Evolutionary conservation across 1,139 yeast species (phyloP), one percentile per base, ranked within the genome.

Genomic region (Geotrichum fermentans): DNA sequence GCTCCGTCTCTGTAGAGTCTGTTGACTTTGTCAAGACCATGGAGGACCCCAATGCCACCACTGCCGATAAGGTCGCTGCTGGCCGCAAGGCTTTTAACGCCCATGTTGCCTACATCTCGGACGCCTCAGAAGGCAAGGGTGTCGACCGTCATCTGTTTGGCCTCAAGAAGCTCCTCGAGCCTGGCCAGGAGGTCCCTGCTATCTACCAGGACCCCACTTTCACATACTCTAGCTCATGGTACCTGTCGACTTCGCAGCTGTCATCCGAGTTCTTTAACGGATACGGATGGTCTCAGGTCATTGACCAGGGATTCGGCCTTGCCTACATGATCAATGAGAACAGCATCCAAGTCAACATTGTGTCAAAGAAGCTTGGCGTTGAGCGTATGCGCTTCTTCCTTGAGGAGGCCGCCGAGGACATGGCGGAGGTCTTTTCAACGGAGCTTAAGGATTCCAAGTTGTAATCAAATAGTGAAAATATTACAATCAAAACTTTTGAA

Each of bases 281-380:
- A 49, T 92, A 92, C 78, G 98, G 98, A 45, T 92, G 90, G 89
- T 82, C 96, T 21, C 96, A 94, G 67, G 97, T 92, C 49, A 82
- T 85, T 60, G 96, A 92, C 64, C 87, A 84, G 55, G 98, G 98
- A 13, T 83, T 85, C 61, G 98, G 97, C 5, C 76, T 87, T 57
- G 97, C 96, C 20, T 92, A 92, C 73, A 87, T 89, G 86, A 77
- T 90, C 63, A 89, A 87, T 72, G 79, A 79, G 55, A 86, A 89
- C 61, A 83, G 88, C 80, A 65, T 89, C 59, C 94, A 89, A 64
- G 81, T 92, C 61, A 94, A 90, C 68, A 81, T 92, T 56, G 83
- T 89, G 43, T 80, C 85, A 59, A 85, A 82, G 73, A 83, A 80
- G 64, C 77, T 83, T 57, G 80, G 82, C 55, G 79, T 84, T 26